Conservation (phyloP, 371 early-diverging fungal genomes). For the Polyrhizophydium stewartii region DNA sequence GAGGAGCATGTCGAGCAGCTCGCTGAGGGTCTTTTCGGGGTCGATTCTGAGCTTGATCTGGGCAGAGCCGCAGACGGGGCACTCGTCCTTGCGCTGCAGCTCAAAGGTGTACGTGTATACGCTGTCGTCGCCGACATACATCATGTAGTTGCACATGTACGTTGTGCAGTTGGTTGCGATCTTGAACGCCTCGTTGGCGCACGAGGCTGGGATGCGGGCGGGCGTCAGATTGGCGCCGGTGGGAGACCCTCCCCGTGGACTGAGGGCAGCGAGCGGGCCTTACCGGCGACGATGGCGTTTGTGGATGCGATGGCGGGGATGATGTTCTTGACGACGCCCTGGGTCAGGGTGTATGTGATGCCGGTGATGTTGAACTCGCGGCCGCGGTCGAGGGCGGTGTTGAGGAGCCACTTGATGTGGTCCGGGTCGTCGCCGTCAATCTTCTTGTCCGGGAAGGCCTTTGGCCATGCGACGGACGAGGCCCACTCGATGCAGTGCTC, state of each 20-base stretch:
- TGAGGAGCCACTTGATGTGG: slow-evolving; percentile 84
- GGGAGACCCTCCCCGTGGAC: too few relatives aligned
- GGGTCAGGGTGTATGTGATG: slow-evolving; percentile 87
- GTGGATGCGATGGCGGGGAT: slow-evolving; percentile 99
- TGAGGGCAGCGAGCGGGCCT: not conserved
- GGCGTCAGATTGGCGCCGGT: too few relatives aligned
- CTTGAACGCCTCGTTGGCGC: slow-evolving; percentile 93
- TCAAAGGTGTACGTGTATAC: slow-evolving; percentile 89
- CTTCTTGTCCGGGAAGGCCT: slow-evolving; percentile 68
- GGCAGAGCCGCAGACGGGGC: slow-evolving; percentile 83
- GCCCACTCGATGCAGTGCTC: slow-evolving; percentile 90
- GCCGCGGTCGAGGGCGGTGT: slow-evolving; percentile 72
- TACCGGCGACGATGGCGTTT: slow-evolving; percentile 97
- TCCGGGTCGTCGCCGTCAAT: slow-evolving; percentile 90
- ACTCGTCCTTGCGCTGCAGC: slow-evolving; percentile 76
- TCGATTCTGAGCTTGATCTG: slow-evolving; percentile 10
- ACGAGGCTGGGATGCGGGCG: slow-evolving; percentile 59
- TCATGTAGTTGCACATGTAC: slow-evolving; percentile 88
- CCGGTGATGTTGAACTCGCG: slow-evolving; percentile 78
- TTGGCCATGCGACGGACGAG: slow-evolving; percentile 87
- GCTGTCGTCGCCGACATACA: slow-evolving; percentile 89
- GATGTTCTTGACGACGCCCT: slow-evolving; percentile 94
- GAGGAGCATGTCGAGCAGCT: slow-evolving; percentile 68
- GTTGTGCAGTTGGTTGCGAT: slow-evolving; percentile 72
- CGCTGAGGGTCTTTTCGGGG: slow-evolving; percentile 29